Evolutionary conservation across 768 basidiomycete genomes (phyloP), one percentile per base, ranked within the genome.

Genomic region (Rhizopogon vesiculosus): DNA sequence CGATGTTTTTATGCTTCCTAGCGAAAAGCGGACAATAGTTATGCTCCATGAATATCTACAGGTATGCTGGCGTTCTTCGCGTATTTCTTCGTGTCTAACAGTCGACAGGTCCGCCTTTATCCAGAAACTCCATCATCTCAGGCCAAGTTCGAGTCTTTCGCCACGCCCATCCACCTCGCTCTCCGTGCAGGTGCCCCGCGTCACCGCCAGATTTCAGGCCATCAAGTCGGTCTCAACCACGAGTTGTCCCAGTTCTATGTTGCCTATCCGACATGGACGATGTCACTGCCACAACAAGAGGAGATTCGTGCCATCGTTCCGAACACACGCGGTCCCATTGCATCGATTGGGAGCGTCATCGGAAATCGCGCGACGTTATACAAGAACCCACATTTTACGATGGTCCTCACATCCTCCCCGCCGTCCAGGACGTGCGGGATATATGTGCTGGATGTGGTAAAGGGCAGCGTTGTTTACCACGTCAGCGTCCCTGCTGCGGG

Each of bases 291-390:
- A 0, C 69, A 72, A 0, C 77, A 74, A 28, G 89, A 94, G 63
- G 73, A 76, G 22, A 75, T 93, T n/a, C 71, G 75, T 44, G 62
- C 77, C 0, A 68, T 87, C 55, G 67, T 86, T 22, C 73, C 76
- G 22, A 22, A 22, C 22, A 22, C 22, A 22, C 22, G 22, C 2
- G 22, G 22, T 22, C 22, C 22, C 22, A 22, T 92, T 35, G 93
- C 94, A 0, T 89, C 86, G 1, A 70, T 87, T 31, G 96, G 95
- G 4, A 86, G 85, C 62, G 93, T 96, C 4, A 75, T 92, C 4
- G 94, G 91, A 2, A 88, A 95, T 69, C 83, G 93, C 52, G 85
- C 84, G 39, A 94, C 93, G 33, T 68, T 98, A 56, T 96, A 97
- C 78, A 98, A 98, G 72, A 96, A 96, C 66, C 88, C 88, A 7